Percentiles rank a stretch among this genome's conserved stretches.
These are phyloP conservation scores for Phytophthora pluvialis DNA, from an alignment of 352 stramenopile species.

Conservation along the genomic window DNA sequence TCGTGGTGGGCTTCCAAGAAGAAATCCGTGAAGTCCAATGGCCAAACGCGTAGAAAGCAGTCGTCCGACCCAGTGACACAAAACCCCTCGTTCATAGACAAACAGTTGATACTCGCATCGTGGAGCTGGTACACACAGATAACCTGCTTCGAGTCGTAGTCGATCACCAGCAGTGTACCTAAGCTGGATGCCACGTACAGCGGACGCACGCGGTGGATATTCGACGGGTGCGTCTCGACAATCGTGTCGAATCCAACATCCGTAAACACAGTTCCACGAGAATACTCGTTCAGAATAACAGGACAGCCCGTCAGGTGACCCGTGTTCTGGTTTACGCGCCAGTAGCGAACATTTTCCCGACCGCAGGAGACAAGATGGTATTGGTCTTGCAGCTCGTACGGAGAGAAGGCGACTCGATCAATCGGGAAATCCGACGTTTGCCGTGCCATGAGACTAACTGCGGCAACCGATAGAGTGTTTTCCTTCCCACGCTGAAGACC, in stretches of 20 bases:
- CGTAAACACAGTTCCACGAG: constrained; percentile 83
- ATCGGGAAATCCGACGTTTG: constrained; percentile 91
- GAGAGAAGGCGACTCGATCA: constrained; percentile 75
- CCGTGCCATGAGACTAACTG: constrained; percentile 60
- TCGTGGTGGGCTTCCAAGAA: constrained; percentile 92
- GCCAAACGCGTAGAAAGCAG: constrained; percentile 91
- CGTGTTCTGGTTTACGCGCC: constrained; percentile 63
- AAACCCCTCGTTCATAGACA: constrained; percentile 91
- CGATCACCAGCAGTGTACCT: constrained; percentile 80
- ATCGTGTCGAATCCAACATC: constrained; percentile 86
- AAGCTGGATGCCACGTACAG: constrained; percentile 82
- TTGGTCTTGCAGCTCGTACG: constrained; percentile 64
- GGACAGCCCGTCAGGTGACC: constrained; percentile 79
- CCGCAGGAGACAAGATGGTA: constrained; percentile 89
- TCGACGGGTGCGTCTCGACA: constrained; percentile 58
- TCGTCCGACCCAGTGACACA: constrained; percentile 90
- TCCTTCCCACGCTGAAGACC: constrained; percentile 17
- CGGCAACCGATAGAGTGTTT: background rate
- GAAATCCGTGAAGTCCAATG: constrained; percentile 92
- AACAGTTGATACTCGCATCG: constrained; percentile 79
- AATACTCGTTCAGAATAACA: constrained; percentile 91
- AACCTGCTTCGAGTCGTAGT: constrained; percentile 85
- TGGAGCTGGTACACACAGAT: constrained; percentile 92
- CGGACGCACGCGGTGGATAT: constrained; percentile 58
- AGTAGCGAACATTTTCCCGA: constrained; percentile 93